Base-by-base conservation (phyloP, 2,329 filamentous ascomycete genomes). In the Colletotrichum siamense region DNA sequence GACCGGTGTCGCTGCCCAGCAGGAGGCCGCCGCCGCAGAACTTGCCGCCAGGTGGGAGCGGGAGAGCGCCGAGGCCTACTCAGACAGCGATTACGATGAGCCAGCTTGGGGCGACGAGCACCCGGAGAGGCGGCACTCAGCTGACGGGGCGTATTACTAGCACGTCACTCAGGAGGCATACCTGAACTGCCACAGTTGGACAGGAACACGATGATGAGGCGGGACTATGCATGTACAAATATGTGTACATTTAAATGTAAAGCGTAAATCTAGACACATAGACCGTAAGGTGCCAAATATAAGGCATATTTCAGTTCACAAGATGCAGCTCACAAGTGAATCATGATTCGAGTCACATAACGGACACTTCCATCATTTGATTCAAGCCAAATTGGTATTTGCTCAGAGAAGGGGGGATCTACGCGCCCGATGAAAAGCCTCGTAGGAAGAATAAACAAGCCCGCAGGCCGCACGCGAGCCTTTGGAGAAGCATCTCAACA, bases 381-480 rank as follows among this genome's bases (percentile, higher is more conserved):
- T 69, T 74, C 59, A 69, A 74, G 72, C 71, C 74, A 74, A 73
- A 74, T 65, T 66, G 55, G 71, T 74, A 76, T 74, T 65, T 74
- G 44, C 70, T 69, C 49, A 22, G 59, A 76, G 70, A 52, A 65
- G 59, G 26, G 64, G 39, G 74, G 64, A 62, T 36, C 55, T 69
- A 74, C 59, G 64, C 71, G 65, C 64, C 71, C 52, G 39, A 36
- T 63, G 59, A 52, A 52, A 68, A 69, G 63, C 59, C 59, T 74
- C 71, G 44, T 28, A 52, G 59, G 5, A 36, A 52, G 32, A 62
- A 28, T 39, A 55, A 63, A 59, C 63, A 57, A 39, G 36, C 62
- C 57, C 69, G 55, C 73, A 24, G 55, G 62, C 36, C 32, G n/a
- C 55, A 32, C 32, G n/a, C 55, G 32, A 57, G 34, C 36, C 61